Base-by-base conservation (phyloP, 495 filamentous ascomycete genomes). In the Astrothelium subdiscretum region DNA sequence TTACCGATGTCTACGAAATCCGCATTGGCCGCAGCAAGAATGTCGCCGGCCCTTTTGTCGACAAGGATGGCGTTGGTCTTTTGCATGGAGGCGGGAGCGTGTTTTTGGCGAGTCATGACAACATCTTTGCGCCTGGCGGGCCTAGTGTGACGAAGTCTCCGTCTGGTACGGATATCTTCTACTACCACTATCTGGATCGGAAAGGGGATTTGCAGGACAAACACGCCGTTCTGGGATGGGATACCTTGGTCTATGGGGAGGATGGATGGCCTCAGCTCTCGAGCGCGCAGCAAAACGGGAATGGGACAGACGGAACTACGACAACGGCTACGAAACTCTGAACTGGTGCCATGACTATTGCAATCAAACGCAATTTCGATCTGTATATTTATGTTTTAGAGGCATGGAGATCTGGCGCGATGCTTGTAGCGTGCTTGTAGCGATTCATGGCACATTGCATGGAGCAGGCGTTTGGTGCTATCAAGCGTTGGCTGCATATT, bases 111-210 rank as follows among this genome's bases (percentile, higher is more conserved):
- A 81, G 76, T 22, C 85, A 89, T 61, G 81, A 72, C 2, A 78
- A 78, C 60, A 79, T 86, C 4, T 90, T 87, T 67, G 87, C 79
- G 2, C 86, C 87, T 5, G 87, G 87, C 42, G 87, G 87, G 31
- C 82, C 86, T 79, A 80, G 78, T 35, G 74, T 83, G 0, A 78
- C 72, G 59, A 76, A 70, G 22, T 77, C 81, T 66, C 70, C 62
- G 8, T 64, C 74, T 0, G 78, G 80, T 0, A 70, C 81, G 32
- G 77, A 89, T n/a, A 76, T 89, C 18, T 89, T 89, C 68, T 89
- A 89, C 48, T 54, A 54, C 29, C 48, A 54, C 15, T 54, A 54
- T 54, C 11, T 54, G 48, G 48, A 54, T 2, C 48, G 48, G 24
- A 54, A 4, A 0, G 48, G 48, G 24, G 24, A 29, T 29, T 54